Percentiles rank a stretch among this genome's conserved stretches.
phyloP scores from a whole-genome alignment of 139 green algal species.

The Closterium sp. region DNA sequence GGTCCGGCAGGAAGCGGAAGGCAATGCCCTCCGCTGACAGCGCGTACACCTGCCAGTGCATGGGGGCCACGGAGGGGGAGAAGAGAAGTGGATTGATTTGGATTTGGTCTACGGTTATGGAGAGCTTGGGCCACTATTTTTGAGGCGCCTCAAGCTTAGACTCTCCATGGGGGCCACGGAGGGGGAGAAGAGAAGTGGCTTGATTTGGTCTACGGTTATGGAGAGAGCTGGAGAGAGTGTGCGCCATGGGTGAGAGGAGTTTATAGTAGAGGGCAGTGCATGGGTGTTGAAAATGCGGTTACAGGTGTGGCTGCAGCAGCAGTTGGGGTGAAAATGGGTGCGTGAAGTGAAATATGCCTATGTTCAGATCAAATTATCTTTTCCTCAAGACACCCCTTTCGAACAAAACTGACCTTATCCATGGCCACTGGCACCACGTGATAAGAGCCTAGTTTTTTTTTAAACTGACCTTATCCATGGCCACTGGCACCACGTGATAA shows the following conservation, averaged over 20 bases:
- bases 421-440: neutral
- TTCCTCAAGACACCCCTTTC: too few species aligned
- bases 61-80: neutral
- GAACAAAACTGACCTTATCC: neutral
- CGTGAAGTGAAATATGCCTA: too few species aligned
- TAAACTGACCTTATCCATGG: neutral
- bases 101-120: too few species aligned
- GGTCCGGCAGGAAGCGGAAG: conserved; percentile 44
- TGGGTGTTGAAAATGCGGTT: too few species aligned
- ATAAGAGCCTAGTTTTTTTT: too few species aligned
- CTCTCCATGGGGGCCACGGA: neutral
- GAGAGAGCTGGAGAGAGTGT: neutral
- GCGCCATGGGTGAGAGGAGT: neutral
- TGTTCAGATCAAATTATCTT: too few species aligned
- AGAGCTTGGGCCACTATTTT: too few species aligned
- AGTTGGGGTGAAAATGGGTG: too few species aligned
- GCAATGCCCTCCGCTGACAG: conserved; percentile 41
- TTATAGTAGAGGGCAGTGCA: too few species aligned
- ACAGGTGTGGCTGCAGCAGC: too few species aligned
- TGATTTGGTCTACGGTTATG: neutral
- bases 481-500: neutral
- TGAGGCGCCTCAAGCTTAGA: too few species aligned
- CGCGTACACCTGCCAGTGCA: conserved; percentile 24
- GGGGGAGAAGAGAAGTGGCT: neutral
- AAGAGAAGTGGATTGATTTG: neutral